These are phyloP conservation scores for Tolypocladium ovalisporum DNA, from an alignment of 2,329 filamentous ascomycete species.

Conservation along the genomic window DNA sequence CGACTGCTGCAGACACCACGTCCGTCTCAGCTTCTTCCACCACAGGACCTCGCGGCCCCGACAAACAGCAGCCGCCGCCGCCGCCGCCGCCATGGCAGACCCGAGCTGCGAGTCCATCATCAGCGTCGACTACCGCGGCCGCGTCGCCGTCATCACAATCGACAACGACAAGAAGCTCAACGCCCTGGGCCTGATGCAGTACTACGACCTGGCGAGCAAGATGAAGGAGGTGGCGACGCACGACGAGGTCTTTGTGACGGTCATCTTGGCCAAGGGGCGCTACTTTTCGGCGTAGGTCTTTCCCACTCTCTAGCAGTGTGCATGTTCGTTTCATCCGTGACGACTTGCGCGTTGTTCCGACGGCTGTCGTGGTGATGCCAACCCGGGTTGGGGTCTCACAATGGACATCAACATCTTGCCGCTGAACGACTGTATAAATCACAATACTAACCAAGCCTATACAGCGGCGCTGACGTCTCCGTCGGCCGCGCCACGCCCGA, in stretches of 20 bases:
- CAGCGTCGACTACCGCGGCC: slow-evolving; percentile 27
- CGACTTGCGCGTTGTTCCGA: not conserved
- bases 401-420: not conserved
- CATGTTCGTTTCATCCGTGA: no score
- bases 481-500: slow-evolving; percentile 33
- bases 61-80: no score
- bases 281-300: slow-evolving; percentile 73
- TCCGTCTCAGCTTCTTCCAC: not conserved
- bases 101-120: slow-evolving; percentile 14
- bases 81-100: not conserved
- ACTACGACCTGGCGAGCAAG: slow-evolving; percentile 64
- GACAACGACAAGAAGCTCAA: slow-evolving; percentile 82
- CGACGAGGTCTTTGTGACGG: slow-evolving; percentile 74
- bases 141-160: slow-evolving; percentile 66
- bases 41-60: not conserved
- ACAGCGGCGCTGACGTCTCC: slow-evolving; percentile 69
- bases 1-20: no score
- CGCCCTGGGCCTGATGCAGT: slow-evolving; percentile 59
- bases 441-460: not conserved
- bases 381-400: no score
- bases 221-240: slow-evolving; percentile 68
- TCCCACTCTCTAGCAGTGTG: not conserved
- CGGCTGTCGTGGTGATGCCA: not conserved
- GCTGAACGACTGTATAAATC: not conserved
- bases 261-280: slow-evolving; percentile 73